phyloP scores from a whole-genome alignment of 2,329 filamentous ascomycete species.

The Aspergillus aculeatus region DNA sequence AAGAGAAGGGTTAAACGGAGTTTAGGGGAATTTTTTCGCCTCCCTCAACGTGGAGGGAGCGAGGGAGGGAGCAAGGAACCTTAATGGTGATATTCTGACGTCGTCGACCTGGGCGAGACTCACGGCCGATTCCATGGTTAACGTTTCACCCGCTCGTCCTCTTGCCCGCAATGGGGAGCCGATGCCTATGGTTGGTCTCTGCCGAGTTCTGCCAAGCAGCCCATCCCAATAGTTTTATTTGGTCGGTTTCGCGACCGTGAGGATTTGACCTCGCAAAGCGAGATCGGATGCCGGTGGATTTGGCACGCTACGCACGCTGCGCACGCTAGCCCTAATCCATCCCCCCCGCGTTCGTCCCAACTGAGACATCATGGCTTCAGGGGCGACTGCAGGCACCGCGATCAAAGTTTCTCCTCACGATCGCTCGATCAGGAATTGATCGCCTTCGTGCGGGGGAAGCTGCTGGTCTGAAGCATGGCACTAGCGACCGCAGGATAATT shows the following conservation, averaged over 20 bases:
- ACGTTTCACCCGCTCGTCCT: neutral
- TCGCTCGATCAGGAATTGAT: neutral
- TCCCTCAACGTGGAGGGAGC: neutral
- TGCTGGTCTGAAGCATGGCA: neutral
- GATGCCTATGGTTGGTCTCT: neutral
- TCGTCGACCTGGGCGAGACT: neutral
- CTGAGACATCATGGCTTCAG: too few species aligned
- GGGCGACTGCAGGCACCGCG: neutral
- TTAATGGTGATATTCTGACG: neutral
- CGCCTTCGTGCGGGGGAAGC: neutral
- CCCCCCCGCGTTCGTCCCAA: too few species aligned
- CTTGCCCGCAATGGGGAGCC: neutral
- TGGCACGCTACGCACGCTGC: too few species aligned
- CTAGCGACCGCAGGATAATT: neutral
- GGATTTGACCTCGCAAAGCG: too few species aligned
- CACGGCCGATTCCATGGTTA: neutral
- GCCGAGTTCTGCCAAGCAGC: neutral
- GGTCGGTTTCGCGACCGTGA: too few species aligned
- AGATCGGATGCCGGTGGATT: too few species aligned
- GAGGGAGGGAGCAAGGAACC: too few species aligned
- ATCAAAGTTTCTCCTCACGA: neutral
- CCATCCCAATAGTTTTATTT: too few species aligned
- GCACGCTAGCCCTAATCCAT: too few species aligned
- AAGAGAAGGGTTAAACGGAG: neutral
- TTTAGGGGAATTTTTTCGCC: neutral